phyloP scores from a whole-genome alignment of 2,329 filamentous ascomycete genomes.

The Davidsoniella neocaledoniae region DNA sequence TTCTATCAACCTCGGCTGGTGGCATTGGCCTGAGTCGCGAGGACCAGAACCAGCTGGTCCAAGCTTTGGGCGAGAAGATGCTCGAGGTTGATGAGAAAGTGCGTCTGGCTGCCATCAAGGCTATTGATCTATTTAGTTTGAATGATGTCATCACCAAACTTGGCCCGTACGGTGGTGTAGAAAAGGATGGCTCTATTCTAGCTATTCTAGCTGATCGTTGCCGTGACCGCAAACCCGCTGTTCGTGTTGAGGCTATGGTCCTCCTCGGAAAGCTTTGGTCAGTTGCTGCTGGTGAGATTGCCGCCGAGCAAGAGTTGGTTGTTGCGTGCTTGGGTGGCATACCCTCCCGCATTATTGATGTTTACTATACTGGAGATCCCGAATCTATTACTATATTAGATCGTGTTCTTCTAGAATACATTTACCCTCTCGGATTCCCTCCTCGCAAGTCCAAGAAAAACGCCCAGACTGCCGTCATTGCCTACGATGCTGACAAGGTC shows the following conservation, averaged over 20 bases:
- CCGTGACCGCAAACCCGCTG: slow-evolving; percentile 65
- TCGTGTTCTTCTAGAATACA: slow-evolving; percentile 66
- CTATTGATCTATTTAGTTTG: slow-evolving; percentile 66
- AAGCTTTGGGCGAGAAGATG: slow-evolving; percentile 61
- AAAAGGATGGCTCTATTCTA: slow-evolving; percentile 61
- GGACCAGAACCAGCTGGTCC: slow-evolving; percentile 62
- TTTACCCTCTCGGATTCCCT: slow-evolving; percentile 82
- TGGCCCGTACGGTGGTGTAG: slow-evolving; percentile 56
- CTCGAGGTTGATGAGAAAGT: slow-evolving; percentile 85
- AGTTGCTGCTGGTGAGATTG: slow-evolving; percentile 76
- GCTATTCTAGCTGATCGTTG: slow-evolving; percentile 71
- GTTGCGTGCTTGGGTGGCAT: slow-evolving; percentile 61
- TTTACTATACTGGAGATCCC: slow-evolving; percentile 75
- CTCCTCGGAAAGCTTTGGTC: slow-evolving; percentile 80
- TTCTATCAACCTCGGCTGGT: slow-evolving; percentile 79
- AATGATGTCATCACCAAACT: slow-evolving; percentile 68
- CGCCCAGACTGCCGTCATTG: slow-evolving; percentile 29
- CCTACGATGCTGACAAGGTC: slow-evolving; percentile 51
- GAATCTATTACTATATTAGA: slow-evolving; percentile 78
- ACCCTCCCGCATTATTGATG: slow-evolving; percentile 70
- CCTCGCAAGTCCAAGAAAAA: slow-evolving; percentile 46
- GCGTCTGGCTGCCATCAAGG: slow-evolving; percentile 71
- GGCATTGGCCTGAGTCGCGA: slow-evolving; percentile 73
- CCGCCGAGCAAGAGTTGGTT: slow-evolving; percentile 63
- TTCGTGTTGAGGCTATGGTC: slow-evolving; percentile 76